Percentiles rank a stretch among this genome's conserved stretches.
Evolutionary conservation across 2,329 filamentous ascomycete genomes (phyloP).

Genomic region (Penicillium sp.): DNA sequence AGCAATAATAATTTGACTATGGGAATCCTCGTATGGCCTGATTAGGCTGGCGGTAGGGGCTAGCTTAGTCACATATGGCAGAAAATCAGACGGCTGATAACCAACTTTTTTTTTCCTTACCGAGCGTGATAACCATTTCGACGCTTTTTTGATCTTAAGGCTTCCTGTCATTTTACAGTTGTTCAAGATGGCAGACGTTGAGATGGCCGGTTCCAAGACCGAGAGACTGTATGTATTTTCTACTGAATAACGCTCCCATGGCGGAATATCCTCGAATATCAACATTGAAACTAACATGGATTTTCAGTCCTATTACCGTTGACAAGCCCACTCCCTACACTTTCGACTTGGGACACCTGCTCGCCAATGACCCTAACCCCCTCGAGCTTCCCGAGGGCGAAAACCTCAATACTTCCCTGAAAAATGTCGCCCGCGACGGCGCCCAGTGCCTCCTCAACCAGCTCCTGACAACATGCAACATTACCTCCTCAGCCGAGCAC

Average conservation of each 20-base stretch:
- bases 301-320: conserved; percentile 58
- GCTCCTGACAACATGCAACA: conserved; percentile 82
- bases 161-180: background rate
- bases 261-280: conserved; percentile 1
- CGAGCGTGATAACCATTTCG: conserved; percentile 9
- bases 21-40: conserved; percentile 20
- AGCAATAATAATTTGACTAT: conserved; percentile 29
- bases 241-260: conserved; percentile 8
- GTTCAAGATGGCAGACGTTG: conserved; percentile 29
- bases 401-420: conserved; percentile 65
- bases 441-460: conserved; percentile 93
- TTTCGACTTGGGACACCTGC: conserved; percentile 85
- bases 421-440: conserved; percentile 77
- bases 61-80: conserved; percentile 20
- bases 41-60: conserved; percentile 23
- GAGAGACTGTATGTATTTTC: conserved; percentile 39
- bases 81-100: conserved; percentile 31
- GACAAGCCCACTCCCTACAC: conserved; percentile 85
- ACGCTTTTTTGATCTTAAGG: conserved; percentile 7
- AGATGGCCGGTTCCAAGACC: conserved; percentile 32
- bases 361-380: conserved; percentile 85
- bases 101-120: conserved; percentile 32
- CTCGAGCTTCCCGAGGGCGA: conserved; percentile 56
- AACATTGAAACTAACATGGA: conserved; percentile 18
- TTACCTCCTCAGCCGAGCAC: conserved; percentile 62